These are phyloP conservation scores for Sarcomyxa edulis DNA, from an alignment of 768 basidiomycete species.

Conservation along the genomic window DNA sequence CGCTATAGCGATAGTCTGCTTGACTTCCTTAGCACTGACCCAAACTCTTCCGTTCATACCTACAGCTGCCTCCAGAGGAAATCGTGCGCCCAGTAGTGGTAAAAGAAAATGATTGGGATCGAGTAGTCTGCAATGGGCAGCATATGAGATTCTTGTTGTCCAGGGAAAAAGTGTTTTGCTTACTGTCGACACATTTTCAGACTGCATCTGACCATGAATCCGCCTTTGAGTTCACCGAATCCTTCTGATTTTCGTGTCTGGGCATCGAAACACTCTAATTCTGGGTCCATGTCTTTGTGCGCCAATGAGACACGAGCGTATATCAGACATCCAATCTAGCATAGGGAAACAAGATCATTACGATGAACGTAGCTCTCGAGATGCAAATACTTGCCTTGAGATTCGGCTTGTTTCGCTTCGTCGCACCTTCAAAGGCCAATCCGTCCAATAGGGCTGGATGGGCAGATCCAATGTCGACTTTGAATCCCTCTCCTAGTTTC, in stretches of 20 bases:
- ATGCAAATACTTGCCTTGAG: conserved; percentile 59
- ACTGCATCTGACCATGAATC: conserved; percentile 78
- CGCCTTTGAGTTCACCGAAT: conserved; percentile 90
- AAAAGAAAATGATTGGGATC: conserved; percentile 81
- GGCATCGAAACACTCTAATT: conserved; percentile 94
- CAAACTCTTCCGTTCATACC: conserved; percentile 93
- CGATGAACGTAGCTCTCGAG: conserved; percentile 1
- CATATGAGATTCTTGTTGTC: conserved; percentile 2
- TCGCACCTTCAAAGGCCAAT: conserved; percentile 93
- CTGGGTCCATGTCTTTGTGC: conserved; percentile 97
- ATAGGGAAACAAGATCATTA: too few species aligned
- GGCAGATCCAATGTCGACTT: conserved; percentile 90
- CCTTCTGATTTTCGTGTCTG: conserved; percentile 90
- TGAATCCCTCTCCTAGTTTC: conserved; percentile 83
- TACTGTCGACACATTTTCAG: conserved; percentile 84
- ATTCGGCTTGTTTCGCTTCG: conserved; percentile 90
- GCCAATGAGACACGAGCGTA: conserved; percentile 92
- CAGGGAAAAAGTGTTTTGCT: conserved; percentile 21
- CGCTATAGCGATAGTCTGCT: conserved; percentile 68
- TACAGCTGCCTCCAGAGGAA: conserved; percentile 84
- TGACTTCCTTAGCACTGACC: conserved; percentile 71
- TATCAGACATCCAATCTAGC: conserved; percentile 82
- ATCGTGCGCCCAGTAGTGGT: conserved; percentile 70
- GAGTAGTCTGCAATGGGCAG: conserved; percentile 49
- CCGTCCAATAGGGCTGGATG: conserved; percentile 83